phyloP scores from a whole-genome alignment of 148 eudicot species.

The Heliamphora exappendiculata region DNA sequence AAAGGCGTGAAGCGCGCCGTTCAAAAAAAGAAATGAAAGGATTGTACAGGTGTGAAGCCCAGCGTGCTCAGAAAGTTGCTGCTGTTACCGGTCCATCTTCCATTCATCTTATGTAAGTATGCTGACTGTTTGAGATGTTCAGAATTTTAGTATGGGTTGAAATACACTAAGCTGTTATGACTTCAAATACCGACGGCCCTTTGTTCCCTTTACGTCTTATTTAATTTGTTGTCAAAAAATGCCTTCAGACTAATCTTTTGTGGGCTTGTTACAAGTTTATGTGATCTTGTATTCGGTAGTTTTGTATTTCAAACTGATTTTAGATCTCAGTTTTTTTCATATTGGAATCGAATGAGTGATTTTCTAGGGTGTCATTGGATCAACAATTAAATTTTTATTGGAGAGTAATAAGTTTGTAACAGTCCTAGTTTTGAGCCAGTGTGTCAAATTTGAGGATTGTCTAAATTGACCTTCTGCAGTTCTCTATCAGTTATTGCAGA shows the following conservation, averaged over 20 bases:
- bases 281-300: not conserved
- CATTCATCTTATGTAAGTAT: constrained; percentile 64
- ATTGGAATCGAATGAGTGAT: not conserved
- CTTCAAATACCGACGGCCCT: not conserved
- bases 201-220: not conserved
- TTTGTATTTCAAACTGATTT: not conserved
- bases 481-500: not conserved
- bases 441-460: not conserved
- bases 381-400: not conserved
- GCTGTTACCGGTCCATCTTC: constrained; percentile 87
- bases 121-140: not conserved
- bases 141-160: not conserved
- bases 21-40: constrained; percentile 74
- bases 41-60: constrained; percentile 58
- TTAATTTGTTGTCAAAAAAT: not conserved
- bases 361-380: too few relatives aligned
- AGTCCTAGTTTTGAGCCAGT: not conserved
- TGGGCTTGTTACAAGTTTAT: not conserved
- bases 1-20: constrained; percentile 76
- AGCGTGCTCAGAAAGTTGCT: constrained; percentile 86
- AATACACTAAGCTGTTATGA: not conserved
- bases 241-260: not conserved
- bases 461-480: not conserved
- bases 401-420: not conserved
- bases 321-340: not conserved